These are phyloP conservation scores for Ilyonectria sp. DNA, from an alignment of 2,329 filamentous ascomycete species.

Conservation along the genomic window DNA sequence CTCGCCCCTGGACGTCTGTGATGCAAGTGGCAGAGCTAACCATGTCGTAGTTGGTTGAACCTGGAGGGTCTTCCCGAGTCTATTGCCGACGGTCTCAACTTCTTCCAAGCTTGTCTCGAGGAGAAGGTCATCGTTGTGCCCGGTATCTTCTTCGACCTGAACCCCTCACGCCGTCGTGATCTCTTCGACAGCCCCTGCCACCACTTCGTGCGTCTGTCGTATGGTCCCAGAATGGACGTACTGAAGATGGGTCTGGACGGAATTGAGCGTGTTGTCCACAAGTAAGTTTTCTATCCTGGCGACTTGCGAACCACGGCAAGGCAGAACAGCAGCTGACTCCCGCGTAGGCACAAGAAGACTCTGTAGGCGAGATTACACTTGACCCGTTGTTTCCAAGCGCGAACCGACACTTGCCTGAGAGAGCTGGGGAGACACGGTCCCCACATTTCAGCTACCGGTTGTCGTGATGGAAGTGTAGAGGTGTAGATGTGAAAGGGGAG, in stretches of 20 bases:
- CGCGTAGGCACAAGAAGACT: slow-evolving; percentile 42
- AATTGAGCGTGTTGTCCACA: slow-evolving; percentile 85
- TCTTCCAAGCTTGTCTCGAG: slow-evolving; percentile 93
- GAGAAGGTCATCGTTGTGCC: slow-evolving; percentile 98
- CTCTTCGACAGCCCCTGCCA: slow-evolving; percentile 96
- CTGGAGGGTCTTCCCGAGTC: slow-evolving; percentile 80
- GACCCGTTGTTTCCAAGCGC: neutral
- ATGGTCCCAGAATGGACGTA: slow-evolving; percentile 86
- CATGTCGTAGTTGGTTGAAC: slow-evolving; percentile 64
- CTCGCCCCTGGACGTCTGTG: neutral
- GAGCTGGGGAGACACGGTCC: slow-evolving; percentile 1
- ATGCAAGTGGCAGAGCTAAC: slow-evolving; percentile 16
- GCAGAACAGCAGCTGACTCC: slow-evolving; percentile 25
- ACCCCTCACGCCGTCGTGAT: slow-evolving; percentile 90
- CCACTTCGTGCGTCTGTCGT: slow-evolving; percentile 89
- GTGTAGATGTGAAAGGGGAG: slow-evolving; percentile 15
- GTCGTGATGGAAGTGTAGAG: slow-evolving; percentile 9
- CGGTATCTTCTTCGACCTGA: slow-evolving; percentile 98
- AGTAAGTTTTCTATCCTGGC: slow-evolving; percentile 62
- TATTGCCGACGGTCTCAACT: slow-evolving; percentile 94
- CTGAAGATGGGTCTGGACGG: slow-evolving; percentile 86
- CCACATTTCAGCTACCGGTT: neutral
- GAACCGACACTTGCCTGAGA: slow-evolving; percentile 7
- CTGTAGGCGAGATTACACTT: slow-evolving; percentile 21
- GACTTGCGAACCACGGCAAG: neutral